Percentiles rank a stretch among this genome's conserved stretches.
Evolutionary conservation across 1,284 basidiomycete genomes (phyloP).

Genomic region (Takashimella koratensis): DNA sequence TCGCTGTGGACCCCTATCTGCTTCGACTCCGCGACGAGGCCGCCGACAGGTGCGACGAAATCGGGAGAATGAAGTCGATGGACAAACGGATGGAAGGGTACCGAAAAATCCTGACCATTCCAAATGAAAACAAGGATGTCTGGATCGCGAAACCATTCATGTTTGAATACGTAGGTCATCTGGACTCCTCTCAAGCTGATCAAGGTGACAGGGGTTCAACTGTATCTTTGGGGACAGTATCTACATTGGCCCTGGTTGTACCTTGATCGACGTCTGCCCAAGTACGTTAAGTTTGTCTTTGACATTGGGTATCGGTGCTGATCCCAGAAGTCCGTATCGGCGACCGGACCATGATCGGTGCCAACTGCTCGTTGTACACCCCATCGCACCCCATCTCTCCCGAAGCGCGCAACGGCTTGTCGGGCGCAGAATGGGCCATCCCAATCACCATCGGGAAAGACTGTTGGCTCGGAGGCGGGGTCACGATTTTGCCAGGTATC

Average conservation of each 20-base stretch:
- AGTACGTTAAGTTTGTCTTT: too few relatives aligned
- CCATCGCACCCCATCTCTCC: conserved; percentile 49
- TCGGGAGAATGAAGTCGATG: conserved; percentile 22
- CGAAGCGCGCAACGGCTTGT: conserved; percentile 40
- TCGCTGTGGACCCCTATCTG: conserved; percentile 31
- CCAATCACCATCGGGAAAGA: conserved; percentile 49
- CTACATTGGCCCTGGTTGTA: conserved; percentile 39
- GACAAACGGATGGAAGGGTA: conserved; percentile 22
- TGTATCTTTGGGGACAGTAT: conserved; percentile 40
- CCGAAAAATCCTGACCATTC: conserved; percentile 15
- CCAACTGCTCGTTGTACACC: conserved; percentile 47
- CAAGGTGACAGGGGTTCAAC: conserved; percentile 48
- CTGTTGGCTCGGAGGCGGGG: conserved; percentile 52
- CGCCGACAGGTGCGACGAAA: conserved; percentile 18
- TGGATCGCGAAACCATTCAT: conserved; percentile 24
- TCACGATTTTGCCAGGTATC: conserved; percentile 50
- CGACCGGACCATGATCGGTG: conserved; percentile 45
- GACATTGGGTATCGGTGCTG: too few relatives aligned
- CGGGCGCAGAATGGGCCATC: conserved; percentile 45
- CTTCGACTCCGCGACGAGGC: conserved; percentile 17
- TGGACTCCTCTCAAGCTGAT: not conserved
- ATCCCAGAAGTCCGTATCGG: conserved; percentile 42
- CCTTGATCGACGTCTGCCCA: conserved; percentile 42
- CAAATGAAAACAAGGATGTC: conserved; percentile 9
- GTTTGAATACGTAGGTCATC: conserved; percentile 41